Evolutionary conservation across 768 basidiomycete genomes (phyloP).

Genomic region (Macrocybe gigantea): DNA sequence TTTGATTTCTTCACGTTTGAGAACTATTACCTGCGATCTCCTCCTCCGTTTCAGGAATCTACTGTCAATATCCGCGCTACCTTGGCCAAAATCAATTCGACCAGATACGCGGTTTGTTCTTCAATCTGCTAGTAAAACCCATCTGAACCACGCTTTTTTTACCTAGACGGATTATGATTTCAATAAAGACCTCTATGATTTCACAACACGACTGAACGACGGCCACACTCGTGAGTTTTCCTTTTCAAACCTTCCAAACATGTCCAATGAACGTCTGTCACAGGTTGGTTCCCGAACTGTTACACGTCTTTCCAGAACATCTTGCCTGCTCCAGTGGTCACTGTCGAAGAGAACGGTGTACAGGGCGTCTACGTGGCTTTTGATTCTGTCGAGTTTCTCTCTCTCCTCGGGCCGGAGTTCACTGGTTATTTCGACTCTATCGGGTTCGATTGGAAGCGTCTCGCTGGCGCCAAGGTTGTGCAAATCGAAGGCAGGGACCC

Average conservation of each 20-base stretch:
- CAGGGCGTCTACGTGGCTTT: conserved; percentile 48
- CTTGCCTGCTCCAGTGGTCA: conserved; percentile 50
- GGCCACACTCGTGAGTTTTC: conserved; percentile 51
- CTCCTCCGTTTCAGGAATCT: conserved; percentile 50
- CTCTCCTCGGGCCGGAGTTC: conserved; percentile 38
- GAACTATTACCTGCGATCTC: conserved; percentile 42
- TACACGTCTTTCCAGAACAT: conserved; percentile 50
- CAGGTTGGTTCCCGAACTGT: conserved; percentile 54
- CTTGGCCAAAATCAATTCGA: conserved; percentile 40
- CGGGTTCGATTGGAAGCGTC: conserved; percentile 51
- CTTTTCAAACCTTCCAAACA: neutral
- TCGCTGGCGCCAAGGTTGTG: conserved; percentile 54
- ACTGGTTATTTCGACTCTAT: conserved; percentile 41
- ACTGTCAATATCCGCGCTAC: conserved; percentile 48
- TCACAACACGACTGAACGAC: conserved; percentile 53
- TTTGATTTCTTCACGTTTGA: conserved; percentile 54
- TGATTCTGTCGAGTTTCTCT: conserved; percentile 46
- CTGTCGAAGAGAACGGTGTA: conserved; percentile 40
- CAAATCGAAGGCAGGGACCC: conserved; percentile 48
- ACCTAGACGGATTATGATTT: conserved; percentile 62
- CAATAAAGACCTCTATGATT: conserved; percentile 49
- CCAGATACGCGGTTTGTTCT: conserved; percentile 35
- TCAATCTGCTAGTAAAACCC: neutral
- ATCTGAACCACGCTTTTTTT: conserved; percentile 1
- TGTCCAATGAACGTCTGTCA: neutral